A percentile compares a stretch with the other conserved stretches of the same genome.
phyloP scores from a whole-genome alignment of 768 basidiomycete species.

The Nidula microcarpa region DNA sequence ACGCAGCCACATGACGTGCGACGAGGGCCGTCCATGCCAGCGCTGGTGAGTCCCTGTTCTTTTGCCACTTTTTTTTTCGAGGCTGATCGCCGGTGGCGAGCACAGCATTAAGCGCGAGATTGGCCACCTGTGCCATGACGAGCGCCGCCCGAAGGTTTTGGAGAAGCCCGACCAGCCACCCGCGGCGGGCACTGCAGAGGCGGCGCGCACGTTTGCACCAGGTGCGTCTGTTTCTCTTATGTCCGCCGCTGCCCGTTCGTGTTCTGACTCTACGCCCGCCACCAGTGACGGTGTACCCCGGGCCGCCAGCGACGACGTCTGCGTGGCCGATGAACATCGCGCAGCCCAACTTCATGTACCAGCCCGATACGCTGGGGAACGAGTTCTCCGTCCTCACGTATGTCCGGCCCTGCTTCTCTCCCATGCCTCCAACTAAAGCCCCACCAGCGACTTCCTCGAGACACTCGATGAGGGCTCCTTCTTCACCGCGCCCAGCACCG shows the following conservation, averaged over 20 bases:
- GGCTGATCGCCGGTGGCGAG: not conserved
- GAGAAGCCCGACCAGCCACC: slow-evolving; percentile 38
- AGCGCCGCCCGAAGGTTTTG: slow-evolving; percentile 53
- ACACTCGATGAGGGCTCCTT: slow-evolving; percentile 83
- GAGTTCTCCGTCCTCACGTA: slow-evolving; percentile 82
- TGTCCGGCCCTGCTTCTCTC: slow-evolving; percentile 15
- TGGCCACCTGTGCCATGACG: slow-evolving; percentile 91
- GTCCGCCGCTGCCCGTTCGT: not conserved
- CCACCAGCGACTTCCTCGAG: slow-evolving; percentile 77
- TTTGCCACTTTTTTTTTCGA: slow-evolving; percentile 2
- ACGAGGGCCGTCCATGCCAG: slow-evolving; percentile 87
- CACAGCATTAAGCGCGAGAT: slow-evolving; percentile 93
- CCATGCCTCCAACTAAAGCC: slow-evolving; percentile 3
- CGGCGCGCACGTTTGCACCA: slow-evolving; percentile 41
- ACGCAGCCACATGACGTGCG: slow-evolving; percentile 90
- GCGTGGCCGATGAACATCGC: slow-evolving; percentile 54
- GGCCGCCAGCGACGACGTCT: slow-evolving; percentile 29
- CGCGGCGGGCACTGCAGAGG: slow-evolving; percentile 20
- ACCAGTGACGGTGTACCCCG: slow-evolving; percentile 34
- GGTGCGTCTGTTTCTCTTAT: slow-evolving; percentile 25
- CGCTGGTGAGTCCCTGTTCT: slow-evolving; percentile 66
- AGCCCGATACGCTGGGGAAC: slow-evolving; percentile 72
- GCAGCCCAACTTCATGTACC: slow-evolving; percentile 59
- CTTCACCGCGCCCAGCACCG: slow-evolving; percentile 58
- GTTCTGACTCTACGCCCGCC: not conserved